These are phyloP conservation scores for Candida pseudocylindracea DNA, from an alignment of 1,139 yeast species.

Conservation along the genomic window DNA sequence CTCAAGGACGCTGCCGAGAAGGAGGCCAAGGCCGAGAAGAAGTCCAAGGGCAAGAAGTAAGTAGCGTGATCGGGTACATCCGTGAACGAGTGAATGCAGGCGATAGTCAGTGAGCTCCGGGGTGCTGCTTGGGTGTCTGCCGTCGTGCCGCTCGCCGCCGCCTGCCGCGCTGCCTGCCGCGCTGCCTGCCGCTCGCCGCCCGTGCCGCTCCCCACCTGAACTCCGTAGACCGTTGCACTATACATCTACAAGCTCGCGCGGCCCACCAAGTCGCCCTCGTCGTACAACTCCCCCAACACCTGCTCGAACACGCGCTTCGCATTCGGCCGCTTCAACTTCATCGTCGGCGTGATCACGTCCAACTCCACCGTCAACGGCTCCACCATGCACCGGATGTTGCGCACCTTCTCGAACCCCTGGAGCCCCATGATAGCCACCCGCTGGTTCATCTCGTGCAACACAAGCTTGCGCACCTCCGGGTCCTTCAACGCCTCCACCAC, in stretches of 20 bases:
- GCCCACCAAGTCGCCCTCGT: constrained; percentile 3
- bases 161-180: too few relatives aligned
- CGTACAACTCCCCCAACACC: constrained; percentile 7
- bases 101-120: too few relatives aligned
- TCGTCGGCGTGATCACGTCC: constrained; percentile 52
- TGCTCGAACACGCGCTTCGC: constrained; percentile 7
- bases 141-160: too few relatives aligned
- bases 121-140: too few relatives aligned
- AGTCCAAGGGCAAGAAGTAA: constrained; percentile 1
- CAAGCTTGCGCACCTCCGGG: too few relatives aligned
- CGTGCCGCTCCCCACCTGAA: too few relatives aligned
- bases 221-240: too few relatives aligned
- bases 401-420: constrained; percentile 38
- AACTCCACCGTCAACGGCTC: constrained; percentile 49
- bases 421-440: constrained; percentile 4
- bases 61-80: too few relatives aligned
- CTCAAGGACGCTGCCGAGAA: constrained; percentile 85
- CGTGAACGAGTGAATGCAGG: too few relatives aligned
- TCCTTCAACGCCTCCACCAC: too few relatives aligned
- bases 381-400: constrained; percentile 31
- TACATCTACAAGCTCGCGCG: not conserved
- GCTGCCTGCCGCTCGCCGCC: too few relatives aligned
- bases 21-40: constrained; percentile 14
- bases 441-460: too few relatives aligned
- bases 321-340: constrained; percentile 39